phyloP scores from a whole-genome alignment of 106 monocot species.

The Vanilla planifolia region DNA sequence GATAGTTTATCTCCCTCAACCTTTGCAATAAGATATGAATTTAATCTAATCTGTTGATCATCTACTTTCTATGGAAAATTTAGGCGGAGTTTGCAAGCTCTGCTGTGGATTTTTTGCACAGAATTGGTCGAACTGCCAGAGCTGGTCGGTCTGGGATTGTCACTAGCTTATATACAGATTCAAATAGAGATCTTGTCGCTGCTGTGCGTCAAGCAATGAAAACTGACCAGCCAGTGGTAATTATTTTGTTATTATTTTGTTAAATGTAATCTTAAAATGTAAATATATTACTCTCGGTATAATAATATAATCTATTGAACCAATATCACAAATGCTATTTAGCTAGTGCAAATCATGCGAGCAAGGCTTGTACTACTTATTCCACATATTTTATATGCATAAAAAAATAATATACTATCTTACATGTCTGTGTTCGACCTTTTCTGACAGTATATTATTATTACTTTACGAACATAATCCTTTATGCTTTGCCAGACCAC shows the following conservation, averaged over 20 bases:
- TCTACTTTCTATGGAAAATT: background rate
- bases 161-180: constrained; percentile 72
- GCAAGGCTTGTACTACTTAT: too few relatives aligned
- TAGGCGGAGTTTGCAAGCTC: constrained; percentile 94
- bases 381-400: too few relatives aligned
- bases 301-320: too few relatives aligned
- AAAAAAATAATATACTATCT: too few relatives aligned
- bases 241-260: background rate
- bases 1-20: background rate
- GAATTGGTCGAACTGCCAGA: constrained; percentile 93
- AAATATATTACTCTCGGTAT: too few relatives aligned
- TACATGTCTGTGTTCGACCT: too few relatives aligned
- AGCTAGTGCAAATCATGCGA: too few relatives aligned
- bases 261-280: too few relatives aligned
- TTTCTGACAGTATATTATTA: too few relatives aligned
- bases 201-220: constrained; percentile 57
- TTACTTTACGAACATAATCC: too few relatives aligned
- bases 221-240: constrained; percentile 71
- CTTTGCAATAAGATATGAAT: too few relatives aligned
- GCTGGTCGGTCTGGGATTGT: constrained; percentile 82
- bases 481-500: too few relatives aligned
- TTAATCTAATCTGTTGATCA: background rate
- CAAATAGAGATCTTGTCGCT: constrained; percentile 69
- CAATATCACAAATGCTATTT: background rate
- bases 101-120: constrained; percentile 93